Percentiles rank a stretch among this genome's conserved stretches.
Conservation (phyloP, 176 grass and related monocot genomes). For the Elymus sibiricus region DNA sequence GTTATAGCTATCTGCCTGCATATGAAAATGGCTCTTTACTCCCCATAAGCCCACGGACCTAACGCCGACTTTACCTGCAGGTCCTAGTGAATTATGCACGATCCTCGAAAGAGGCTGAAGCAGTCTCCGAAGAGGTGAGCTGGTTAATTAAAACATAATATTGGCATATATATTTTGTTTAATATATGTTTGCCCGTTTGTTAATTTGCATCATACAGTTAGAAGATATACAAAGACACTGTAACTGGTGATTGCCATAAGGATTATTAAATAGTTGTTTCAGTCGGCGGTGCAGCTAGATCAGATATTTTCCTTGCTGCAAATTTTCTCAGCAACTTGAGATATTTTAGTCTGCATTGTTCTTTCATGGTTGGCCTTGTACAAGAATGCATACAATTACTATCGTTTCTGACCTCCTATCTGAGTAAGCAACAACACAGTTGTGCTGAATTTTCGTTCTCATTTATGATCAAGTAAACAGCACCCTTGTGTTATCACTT, state of each 20-base stretch:
- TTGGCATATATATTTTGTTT: not conserved
- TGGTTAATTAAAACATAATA: not conserved
- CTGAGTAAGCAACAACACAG: not conserved
- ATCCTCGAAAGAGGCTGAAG: constrained; percentile 93
- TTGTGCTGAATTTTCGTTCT: not conserved
- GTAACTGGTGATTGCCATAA: not conserved
- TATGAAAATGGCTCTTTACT: not conserved
- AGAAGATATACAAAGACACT: not conserved
- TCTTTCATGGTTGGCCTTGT: not conserved
- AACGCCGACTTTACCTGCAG: constrained; percentile 38
- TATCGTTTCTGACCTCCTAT: not conserved
- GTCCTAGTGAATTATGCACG: constrained; percentile 96
- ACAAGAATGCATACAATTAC: not conserved
- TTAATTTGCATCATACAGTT: not conserved
- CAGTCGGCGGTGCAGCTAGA: not conserved
- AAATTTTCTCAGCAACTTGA: not conserved
- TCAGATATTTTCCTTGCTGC: not conserved
- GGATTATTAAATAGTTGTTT: not conserved
- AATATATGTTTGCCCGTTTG: not conserved
- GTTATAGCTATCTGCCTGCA: not conserved
- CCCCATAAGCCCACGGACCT: not conserved
- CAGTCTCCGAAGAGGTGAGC: constrained; percentile 79
- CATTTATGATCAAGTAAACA: constrained; percentile 6
- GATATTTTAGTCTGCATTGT: not conserved
- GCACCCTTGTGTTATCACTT: not conserved